Base-by-base conservation (phyloP, 257 asterid species). In the Hygrophila difformis region DNA sequence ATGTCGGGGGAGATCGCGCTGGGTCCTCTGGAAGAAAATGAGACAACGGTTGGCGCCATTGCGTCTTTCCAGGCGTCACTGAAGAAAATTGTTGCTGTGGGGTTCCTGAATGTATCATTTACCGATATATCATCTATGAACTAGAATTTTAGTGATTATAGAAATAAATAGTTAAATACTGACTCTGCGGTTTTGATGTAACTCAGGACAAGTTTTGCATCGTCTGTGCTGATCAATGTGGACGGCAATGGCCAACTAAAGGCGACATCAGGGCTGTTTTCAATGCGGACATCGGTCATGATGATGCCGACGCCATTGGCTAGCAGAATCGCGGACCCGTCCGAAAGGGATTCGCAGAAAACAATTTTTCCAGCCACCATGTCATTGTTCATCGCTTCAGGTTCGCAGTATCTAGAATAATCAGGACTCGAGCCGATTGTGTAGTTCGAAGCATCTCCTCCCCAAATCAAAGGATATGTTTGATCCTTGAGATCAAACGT, bases 381-480 rank as follows among this genome's bases (percentile, higher is more conserved):
- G n/a, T 58, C 72, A 7, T 26, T 35, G 35, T 42, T 70, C 75
- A 74, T 63, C 9, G 73, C 53, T 37, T 39, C 73, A 0, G 24
- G 4, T 11, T 49, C 0, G 49, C 82, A 74, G 6, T 13, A 44
- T 29, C 18, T 49, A 0, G 77, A 33, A n/a, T 16, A 4, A 37
- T 63, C 72, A 0, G 78, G 60, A 46, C 63, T 58, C 0, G 73
- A 62, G 10, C 82, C 82, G 13, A 16, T 46, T 12, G 78, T 74
- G 34, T 74, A 74, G 68, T 74, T 74, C 16, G 82, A 75, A 19
- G 78, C 93, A 24, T 78, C 83, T 46, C 93, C 87, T 28, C 82
- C 95, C 76, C 84, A 76, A 16, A 84, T 65, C 14, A 84, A 60
- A 9, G 93, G 91, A 20, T 81, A 72, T 2, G 61, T 56, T 14